These are phyloP conservation scores for Trametes gibbosa DNA, from an alignment of 768 basidiomycete genomes.

Conservation along the genomic window DNA sequence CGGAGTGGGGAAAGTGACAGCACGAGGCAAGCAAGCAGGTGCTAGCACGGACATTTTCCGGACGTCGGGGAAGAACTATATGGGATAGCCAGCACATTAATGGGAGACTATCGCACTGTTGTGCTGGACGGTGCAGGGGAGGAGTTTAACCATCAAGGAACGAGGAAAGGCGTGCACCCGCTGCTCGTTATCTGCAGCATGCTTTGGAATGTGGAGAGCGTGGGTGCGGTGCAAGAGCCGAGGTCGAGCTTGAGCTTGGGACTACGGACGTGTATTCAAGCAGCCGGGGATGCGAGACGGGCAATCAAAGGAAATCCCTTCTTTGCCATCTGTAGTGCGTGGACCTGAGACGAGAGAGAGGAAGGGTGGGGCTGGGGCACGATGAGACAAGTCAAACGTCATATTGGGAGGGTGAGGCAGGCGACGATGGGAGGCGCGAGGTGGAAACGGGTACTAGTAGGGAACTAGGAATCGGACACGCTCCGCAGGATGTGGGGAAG, in stretches of 20 bases:
- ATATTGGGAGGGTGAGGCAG: not conserved
- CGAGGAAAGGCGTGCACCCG: not conserved
- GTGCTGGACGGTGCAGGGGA: no score
- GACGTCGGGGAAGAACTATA: no score
- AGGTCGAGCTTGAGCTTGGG: not conserved
- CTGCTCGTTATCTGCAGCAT: not conserved
- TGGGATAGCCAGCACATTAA: no score
- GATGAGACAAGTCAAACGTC: not conserved
- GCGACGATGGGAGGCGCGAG: not conserved
- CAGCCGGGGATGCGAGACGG: not conserved
- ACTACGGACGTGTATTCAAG: not conserved
- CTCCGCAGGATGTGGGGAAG: not conserved
- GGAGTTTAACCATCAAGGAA: slow-evolving; percentile 4
- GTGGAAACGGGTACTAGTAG: not conserved
- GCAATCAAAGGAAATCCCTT: not conserved
- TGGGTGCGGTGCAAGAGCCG: not conserved
- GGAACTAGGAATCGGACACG: not conserved
- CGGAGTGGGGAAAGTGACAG: no score
- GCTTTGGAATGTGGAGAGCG: not conserved
- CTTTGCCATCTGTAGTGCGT: not conserved
- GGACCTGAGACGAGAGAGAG: slow-evolving; percentile 4
- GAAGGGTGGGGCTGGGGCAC: not conserved
- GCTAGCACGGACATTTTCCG: no score
- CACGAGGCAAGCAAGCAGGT: no score
- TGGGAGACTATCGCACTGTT: no score